Evolutionary conservation across 2,329 filamentous ascomycete genomes (phyloP), one percentile per base, ranked within the genome.

Genomic region (Kalmusia sp.): DNA sequence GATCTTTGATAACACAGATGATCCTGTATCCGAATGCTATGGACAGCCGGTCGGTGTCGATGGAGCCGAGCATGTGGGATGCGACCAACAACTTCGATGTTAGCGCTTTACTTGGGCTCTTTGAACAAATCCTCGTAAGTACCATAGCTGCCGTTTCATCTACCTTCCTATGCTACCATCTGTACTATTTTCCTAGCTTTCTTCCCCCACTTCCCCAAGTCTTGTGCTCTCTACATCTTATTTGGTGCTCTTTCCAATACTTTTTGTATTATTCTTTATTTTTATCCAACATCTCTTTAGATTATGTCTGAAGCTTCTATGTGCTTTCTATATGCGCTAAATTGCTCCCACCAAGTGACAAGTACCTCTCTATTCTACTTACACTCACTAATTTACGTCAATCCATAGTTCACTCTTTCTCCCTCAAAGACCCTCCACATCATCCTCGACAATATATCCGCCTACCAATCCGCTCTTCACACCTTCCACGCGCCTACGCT

Each of bases 381-480:
- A n/a, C n/a, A n/a, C n/a, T n/a, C n/a, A n/a, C n/a, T n/a, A n/a
- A 9, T 11, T 31, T 4, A 30, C 7, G 7, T 30, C 14, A 15
- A 11, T 17, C 3, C 22, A 15, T 17, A 5, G 9, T n/a, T 21
- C 3, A 4, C 15, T 11, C 3, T 38, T 3, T 11, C 15, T 19
- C 15, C 41, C 2, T 12, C 19, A 3, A 46, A 34, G 9, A n/a
- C 41, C 1, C 9, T 46, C 4, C 34, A 46, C n/a, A 33, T 15
- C 9, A 46, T 46, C 12, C 19, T 46, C n/a, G 41, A 46, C 41
- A 24, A 21, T 28, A 24, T 46, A n/a, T 46, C 41, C 3, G 41
- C 22, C n/a, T 46, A 46, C 11, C 41, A 46, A 22, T 2, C 15
- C 9, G 9, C 14, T 12, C 14, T 46, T 1, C 8, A 46, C 9